Base-by-base conservation (phyloP, 2,329 filamentous ascomycete genomes). In the Trematosphaeria pertusa region DNA sequence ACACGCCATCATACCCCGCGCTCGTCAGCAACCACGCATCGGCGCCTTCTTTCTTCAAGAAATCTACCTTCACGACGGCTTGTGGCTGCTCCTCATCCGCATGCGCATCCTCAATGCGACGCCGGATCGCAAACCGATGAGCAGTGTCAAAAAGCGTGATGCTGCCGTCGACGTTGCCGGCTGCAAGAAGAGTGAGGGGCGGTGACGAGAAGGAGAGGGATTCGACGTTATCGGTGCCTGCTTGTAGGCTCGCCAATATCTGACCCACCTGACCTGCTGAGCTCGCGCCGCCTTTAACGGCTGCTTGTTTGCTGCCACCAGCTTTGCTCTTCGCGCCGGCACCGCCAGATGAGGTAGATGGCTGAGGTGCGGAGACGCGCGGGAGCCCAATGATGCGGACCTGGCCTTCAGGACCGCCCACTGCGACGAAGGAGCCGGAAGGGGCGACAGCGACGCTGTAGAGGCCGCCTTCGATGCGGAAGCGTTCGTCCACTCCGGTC, bases 51-150 rank as follows among this genome's bases (percentile, higher is more conserved):
- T 57, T 75, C 66, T 78, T 78, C 48, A 96, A 83, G 64, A 96
- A 99, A 50, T 97, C 91, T 4, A 97, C 85, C 74, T 95, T 93
- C 52, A 97, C 93, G 15, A 99, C 90, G 1, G 90, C 87, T 63
- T 88, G 87, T n/a, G 90, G 88, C 56, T 92, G 88, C 65, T 92
- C 67, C 18, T 73, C 68, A 33, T 73, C 72, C 4, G 92, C 88
- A 70, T 96, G 93, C 1, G 90, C 92, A 38, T 88, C 87, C 39
- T 82, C 81, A 56, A 97, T 89, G 66, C 91, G 86, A 43, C 90
- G 79, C 40, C 94, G 82, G n/a, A 95, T 84, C 2, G 91, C 89
- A 66, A 96, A 97, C 41, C 89, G 86, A 59, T 94, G 87, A 33
- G 87, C 85, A 0, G 88, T 87, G 72, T 99, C 94, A 69, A 91